Evolutionary conservation across 805 yeast species (phyloP).

Genomic region (Starmerella gropengiesseri): DNA sequence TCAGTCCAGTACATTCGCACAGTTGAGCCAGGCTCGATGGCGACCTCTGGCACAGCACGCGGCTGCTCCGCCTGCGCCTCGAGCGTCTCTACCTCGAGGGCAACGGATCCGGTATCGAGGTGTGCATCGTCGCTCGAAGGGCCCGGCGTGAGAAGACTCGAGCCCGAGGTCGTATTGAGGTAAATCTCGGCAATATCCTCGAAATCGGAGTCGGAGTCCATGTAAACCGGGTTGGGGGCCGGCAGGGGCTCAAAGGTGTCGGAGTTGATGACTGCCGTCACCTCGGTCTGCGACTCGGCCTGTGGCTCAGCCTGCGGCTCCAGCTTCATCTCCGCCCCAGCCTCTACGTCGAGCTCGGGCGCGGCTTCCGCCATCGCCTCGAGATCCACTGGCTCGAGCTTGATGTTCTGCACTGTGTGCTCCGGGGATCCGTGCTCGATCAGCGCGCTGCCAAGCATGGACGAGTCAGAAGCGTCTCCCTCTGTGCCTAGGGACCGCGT

Average conservation of each 20-base stretch:
- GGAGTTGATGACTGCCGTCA: neutral
- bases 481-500: neutral
- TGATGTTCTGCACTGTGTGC: neutral
- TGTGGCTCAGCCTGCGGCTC: neutral
- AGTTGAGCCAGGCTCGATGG: neutral
- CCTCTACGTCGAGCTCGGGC: neutral
- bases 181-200: constrained; percentile 1
- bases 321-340: neutral
- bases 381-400: constrained; percentile 9
- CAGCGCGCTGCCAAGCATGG: constrained; percentile 11
- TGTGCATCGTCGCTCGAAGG: constrained; percentile 57
- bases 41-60: neutral
- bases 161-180: neutral
- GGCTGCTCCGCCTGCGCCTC: constrained; percentile 10
- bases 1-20: constrained; percentile 84
- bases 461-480: neutral
- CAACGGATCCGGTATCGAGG: constrained; percentile 38
- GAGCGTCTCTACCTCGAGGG: constrained; percentile 8
- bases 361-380: neutral
- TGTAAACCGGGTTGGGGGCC: neutral
- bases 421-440: neutral
- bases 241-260: constrained; percentile 8
- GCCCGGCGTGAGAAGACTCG: constrained; percentile 12
- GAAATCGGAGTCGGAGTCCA: constrained; percentile 8
- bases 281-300: neutral